Evolutionary conservation across 345 rosid genomes (phyloP), one percentile per base, ranked within the genome.

Genomic region (Erysimum cheiranthoides): DNA sequence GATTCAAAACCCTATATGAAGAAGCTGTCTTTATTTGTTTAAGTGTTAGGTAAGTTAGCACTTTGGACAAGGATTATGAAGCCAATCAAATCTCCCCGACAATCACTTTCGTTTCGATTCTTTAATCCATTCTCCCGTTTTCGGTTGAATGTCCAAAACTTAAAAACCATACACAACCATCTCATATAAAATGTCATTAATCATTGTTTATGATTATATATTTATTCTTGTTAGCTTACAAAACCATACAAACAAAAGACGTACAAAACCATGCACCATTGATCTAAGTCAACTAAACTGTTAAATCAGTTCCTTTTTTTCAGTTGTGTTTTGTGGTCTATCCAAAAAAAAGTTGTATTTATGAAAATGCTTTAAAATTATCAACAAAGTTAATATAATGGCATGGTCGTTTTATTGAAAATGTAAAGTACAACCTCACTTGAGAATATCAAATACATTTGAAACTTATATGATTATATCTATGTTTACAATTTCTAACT

Each of bases 61-160:
- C 3, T 49, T 66, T 40, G 73, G 81, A 78, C 62, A 78, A 65
- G 61, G 73, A 78, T 71, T 66, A 66, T 47, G 40, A 71, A 65
- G 51, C 81, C 81, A 78, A 78, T 78, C 63, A 78, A 59, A 72
- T 51, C 69, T 66, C 73, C 81, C 81, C 77, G 77, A 78, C 77
- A 72, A 66, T 78, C 81, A 3, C 62, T 78, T 72, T 78, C 81
- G 32, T 63, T 45, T 12, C 17, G 13, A 14, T 4, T 4, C 31
- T 78, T 39, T 8, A 64, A 65, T 60, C 43, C 25, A 35, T 54
- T 71, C 16, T 71, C 38, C 10, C 31, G 56, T 38, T 71, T 65
- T 65, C 30, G 63, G 63, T 59, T 78, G 38, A 65, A 59, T 51
- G 58, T 72, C 69, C 25, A 40, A 56, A 77, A 35, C 73, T 49